Evolutionary conservation across 73 alveolate species (phyloP).

Genomic region (Paramecium primaurelia): DNA sequence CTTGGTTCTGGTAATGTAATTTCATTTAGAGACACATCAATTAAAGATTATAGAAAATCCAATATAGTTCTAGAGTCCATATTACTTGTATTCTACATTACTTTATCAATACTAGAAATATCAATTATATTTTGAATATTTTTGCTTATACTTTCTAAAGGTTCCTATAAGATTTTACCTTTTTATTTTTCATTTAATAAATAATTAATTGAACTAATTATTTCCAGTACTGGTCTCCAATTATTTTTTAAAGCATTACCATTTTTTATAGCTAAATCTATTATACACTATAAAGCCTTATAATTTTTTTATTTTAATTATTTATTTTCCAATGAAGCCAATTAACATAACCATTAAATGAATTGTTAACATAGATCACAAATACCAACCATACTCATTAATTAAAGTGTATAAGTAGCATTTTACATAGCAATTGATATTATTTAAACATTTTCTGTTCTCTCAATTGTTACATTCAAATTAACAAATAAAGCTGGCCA

Average conservation of each 20-base stretch:
- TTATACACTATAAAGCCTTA: not conserved
- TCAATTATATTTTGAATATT: not conserved
- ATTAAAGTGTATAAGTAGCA: not conserved
- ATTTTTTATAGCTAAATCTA: not conserved
- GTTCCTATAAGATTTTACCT: not conserved
- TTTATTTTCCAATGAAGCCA: not conserved
- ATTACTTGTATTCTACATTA: conserved; percentile 1
- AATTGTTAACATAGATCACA: not conserved
- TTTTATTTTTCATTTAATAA: not conserved
- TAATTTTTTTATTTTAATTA: not conserved
- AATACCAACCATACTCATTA: not conserved
- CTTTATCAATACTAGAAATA: not conserved
- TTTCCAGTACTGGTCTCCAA: conserved; percentile 23
- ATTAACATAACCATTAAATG: not conserved
- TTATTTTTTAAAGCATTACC: not conserved
- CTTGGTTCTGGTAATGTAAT: conserved; percentile 57
- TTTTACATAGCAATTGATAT: not conserved
- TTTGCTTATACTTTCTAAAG: not conserved
- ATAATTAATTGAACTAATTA: conserved; percentile 21
- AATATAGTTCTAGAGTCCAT: conserved; percentile 29
- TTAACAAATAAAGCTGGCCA: conserved; percentile 44
- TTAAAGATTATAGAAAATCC: not conserved
- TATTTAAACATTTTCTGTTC: not conserved
- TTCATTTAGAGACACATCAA: conserved; percentile 6
- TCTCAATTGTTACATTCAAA: conserved; percentile 18